Conservation (phyloP, 2,329 filamentous ascomycete species). For the Fusarium sp. region DNA sequence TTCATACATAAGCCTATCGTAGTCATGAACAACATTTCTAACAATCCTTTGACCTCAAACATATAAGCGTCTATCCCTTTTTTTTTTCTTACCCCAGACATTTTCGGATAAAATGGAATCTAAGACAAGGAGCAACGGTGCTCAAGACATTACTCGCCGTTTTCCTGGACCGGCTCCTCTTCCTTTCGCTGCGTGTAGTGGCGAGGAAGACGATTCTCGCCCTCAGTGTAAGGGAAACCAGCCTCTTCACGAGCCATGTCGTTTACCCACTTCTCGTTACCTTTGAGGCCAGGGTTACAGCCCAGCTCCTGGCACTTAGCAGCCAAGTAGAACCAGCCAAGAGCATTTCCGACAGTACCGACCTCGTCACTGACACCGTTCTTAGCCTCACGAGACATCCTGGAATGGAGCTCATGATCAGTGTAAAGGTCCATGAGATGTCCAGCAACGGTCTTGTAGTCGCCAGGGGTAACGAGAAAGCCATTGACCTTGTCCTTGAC, state of each 20-base stretch:
- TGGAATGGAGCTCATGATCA: constrained; percentile 70
- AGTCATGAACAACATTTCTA: constrained; percentile 26
- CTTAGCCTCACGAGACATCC: constrained; percentile 72
- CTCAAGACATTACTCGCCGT: constrained; percentile 16
- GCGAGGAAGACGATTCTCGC: constrained; percentile 69
- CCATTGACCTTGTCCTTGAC: constrained; percentile 77
- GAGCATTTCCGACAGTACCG: constrained; percentile 80
- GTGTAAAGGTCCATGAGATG: constrained; percentile 75
- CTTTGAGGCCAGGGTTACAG: constrained; percentile 60
- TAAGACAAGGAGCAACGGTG: neutral
- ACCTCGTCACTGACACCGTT: constrained; percentile 82
- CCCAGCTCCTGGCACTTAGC: constrained; percentile 69
- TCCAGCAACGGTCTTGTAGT: constrained; percentile 74
- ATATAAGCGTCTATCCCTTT: constrained; percentile 7
- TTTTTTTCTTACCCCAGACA: neutral
- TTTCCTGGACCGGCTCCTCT: constrained; percentile 11
- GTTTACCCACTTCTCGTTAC: constrained; percentile 59
- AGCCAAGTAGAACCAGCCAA: constrained; percentile 82
- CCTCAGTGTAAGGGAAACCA: constrained; percentile 64
- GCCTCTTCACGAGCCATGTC: constrained; percentile 63
- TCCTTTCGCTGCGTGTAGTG: constrained; percentile 39
- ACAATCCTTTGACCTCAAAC: constrained; percentile 12
- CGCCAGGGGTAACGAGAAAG: constrained; percentile 77
- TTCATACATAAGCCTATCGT: constrained; percentile 12
- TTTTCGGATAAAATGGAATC: neutral